These are phyloP conservation scores for Arctostaphylos glauca DNA, from an alignment of 148 eudicot genomes.

Conservation along the genomic window DNA sequence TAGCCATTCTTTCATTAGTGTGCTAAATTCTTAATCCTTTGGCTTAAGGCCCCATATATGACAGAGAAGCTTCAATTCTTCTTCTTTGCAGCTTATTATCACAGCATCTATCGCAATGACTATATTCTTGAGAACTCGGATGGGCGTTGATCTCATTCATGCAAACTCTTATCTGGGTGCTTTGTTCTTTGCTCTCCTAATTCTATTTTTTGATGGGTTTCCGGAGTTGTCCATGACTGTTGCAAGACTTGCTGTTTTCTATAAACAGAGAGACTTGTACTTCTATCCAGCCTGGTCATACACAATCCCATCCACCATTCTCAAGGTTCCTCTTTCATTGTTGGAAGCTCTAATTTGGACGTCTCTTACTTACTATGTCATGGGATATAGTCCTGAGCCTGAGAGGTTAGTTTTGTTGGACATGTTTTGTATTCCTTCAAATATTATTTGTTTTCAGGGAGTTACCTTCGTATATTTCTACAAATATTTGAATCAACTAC, in stretches of 20 bases:
- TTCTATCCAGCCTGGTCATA: slow-evolving; percentile 91
- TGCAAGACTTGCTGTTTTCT: slow-evolving; percentile 64
- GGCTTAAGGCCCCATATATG: not conserved
- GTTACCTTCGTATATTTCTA: not conserved
- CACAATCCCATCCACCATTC: slow-evolving; percentile 65
- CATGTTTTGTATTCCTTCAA: not conserved
- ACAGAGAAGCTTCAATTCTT: slow-evolving; percentile 2
- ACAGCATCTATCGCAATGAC: slow-evolving; percentile 63
- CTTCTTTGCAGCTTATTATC: slow-evolving; percentile 51
- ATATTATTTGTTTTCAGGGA: not conserved
- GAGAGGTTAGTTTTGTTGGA: slow-evolving; percentile 51
- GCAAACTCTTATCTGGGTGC: slow-evolving; percentile 70
- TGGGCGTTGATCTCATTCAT: slow-evolving; percentile 54
- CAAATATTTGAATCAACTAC: not conserved
- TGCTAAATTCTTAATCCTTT: not conserved
- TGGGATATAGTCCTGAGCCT: slow-evolving; percentile 71
- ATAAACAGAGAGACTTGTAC: slow-evolving; percentile 75
- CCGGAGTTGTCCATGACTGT: slow-evolving; percentile 67
- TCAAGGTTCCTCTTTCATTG: slow-evolving; percentile 72
- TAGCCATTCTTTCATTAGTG: not conserved
- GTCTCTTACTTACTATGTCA: slow-evolving; percentile 63
- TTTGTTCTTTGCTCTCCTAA: slow-evolving; percentile 53
- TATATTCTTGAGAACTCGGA: slow-evolving; percentile 55
- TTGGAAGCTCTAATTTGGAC: slow-evolving; percentile 60
- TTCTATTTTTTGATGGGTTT: slow-evolving; percentile 60